phyloP scores from a whole-genome alignment of 192 early-diverging fungal genomes.

The Spizellomyces sp. region DNA sequence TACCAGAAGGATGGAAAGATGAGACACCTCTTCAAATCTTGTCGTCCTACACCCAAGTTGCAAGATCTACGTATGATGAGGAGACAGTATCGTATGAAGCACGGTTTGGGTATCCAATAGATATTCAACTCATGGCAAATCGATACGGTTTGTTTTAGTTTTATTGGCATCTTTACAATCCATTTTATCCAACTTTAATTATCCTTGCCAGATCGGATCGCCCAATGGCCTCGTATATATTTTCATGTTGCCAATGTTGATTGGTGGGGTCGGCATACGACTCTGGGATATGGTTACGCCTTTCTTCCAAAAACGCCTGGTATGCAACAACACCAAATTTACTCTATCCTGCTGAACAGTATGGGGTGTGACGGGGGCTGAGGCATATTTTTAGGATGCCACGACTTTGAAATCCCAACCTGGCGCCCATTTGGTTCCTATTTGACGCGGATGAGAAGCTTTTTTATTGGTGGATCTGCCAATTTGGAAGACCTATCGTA shows the following conservation, averaged over 20 bases:
- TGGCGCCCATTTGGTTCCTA: constrained; percentile 38
- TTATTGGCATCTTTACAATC: too few species aligned
- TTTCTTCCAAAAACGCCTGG: constrained; percentile 38
- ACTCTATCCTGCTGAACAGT: background rate
- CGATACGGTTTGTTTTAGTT: too few species aligned
- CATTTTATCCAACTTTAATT: too few species aligned
- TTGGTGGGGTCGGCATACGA: constrained; percentile 38
- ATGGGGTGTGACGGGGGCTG: background rate
- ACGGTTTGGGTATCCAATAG: too few species aligned
- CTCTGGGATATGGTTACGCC: constrained; percentile 44
- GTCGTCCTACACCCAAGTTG: too few species aligned
- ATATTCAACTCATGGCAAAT: too few species aligned
- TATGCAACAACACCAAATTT: constrained; percentile 15
- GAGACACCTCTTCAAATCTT: too few species aligned
- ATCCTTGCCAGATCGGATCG: constrained; percentile 8
- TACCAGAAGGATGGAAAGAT: constrained; percentile 23
- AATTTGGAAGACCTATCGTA: constrained; percentile 41
- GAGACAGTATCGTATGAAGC: too few species aligned
- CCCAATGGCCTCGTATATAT: constrained; percentile 34
- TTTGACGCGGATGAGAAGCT: constrained; percentile 25
- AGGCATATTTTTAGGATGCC: constrained; percentile 21
- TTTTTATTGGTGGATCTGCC: constrained; percentile 39
- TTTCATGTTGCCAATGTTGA: constrained; percentile 45
- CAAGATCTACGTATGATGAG: too few species aligned
- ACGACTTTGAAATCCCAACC: constrained; percentile 28